phyloP scores from a whole-genome alignment of 2,329 filamentous ascomycete genomes.

The Esteya vermicola region DNA sequence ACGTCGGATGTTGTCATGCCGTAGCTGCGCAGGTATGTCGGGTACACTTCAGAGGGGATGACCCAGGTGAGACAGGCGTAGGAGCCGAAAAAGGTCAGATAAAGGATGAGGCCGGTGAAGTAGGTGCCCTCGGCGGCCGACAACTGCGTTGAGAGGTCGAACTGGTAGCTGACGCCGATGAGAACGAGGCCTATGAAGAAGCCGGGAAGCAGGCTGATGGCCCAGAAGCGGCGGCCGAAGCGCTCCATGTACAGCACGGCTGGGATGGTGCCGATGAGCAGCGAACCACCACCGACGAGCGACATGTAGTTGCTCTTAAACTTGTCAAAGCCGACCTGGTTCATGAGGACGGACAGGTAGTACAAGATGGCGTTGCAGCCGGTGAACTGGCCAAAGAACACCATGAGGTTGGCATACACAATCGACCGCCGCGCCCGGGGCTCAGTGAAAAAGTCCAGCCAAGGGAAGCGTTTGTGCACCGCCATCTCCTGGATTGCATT shows the following conservation, averaged over 20 bases:
- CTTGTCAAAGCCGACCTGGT: slow-evolving; percentile 50
- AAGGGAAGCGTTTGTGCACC: slow-evolving; percentile 44
- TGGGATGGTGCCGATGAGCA: slow-evolving; percentile 54
- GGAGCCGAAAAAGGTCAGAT: slow-evolving; percentile 55
- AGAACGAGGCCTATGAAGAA: slow-evolving; percentile 58
- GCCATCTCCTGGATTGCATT: slow-evolving; percentile 33
- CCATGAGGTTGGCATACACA: slow-evolving; percentile 56
- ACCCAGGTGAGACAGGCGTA: slow-evolving; percentile 54
- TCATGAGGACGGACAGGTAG: slow-evolving; percentile 57
- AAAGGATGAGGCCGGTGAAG: slow-evolving; percentile 51
- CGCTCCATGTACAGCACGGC: slow-evolving; percentile 59
- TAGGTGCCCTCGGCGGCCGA: slow-evolving; percentile 43
- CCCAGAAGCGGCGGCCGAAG: slow-evolving; percentile 62
- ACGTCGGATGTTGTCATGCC: slow-evolving; percentile 60
- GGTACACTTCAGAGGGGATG: slow-evolving; percentile 55
- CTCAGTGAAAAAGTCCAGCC: slow-evolving; percentile 61
- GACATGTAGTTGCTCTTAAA: slow-evolving; percentile 59
- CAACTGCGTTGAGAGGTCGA: slow-evolving; percentile 30
- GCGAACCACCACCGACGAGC: slow-evolving; percentile 52
- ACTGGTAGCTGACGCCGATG: slow-evolving; percentile 49
- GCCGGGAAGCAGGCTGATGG: slow-evolving; percentile 54
- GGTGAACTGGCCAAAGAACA: slow-evolving; percentile 55
- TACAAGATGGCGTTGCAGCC: slow-evolving; percentile 60
- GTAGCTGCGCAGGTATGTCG: slow-evolving; percentile 57
- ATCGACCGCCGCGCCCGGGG: slow-evolving; percentile 52